Conservation (phyloP, 2,329 filamentous ascomycete genomes). For the Colletotrichum tamarilloi region DNA sequence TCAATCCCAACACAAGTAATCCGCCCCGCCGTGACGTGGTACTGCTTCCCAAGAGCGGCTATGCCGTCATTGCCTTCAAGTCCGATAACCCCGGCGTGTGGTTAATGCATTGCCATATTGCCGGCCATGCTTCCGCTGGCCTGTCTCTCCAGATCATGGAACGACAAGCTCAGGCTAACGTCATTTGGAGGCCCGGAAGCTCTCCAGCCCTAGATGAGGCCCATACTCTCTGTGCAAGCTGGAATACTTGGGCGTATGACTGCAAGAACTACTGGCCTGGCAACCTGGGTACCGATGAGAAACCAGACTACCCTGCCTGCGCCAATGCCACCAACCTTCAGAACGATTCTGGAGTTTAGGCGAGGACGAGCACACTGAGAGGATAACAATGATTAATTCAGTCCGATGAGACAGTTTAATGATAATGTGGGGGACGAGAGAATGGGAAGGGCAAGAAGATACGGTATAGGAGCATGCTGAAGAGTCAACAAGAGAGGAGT, state of each 20-base stretch:
- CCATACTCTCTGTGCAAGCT: background rate
- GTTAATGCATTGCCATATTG: slow-evolving; percentile 62
- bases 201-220: too few relatives aligned
- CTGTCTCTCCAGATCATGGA: slow-evolving; percentile 25
- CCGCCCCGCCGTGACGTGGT: slow-evolving; percentile 64
- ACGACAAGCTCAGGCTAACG: background rate
- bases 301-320: background rate
- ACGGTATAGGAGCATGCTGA: background rate
- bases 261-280: slow-evolving; percentile 27
- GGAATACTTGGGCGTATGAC: slow-evolving; percentile 28
- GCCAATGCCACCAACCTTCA: background rate
- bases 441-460: rapidly evolving
- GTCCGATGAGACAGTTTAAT: background rate
- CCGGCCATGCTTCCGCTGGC: slow-evolving; percentile 53
- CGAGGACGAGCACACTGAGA: rapidly evolving
- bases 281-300: background rate
- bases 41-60: slow-evolving; percentile 55
- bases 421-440: too few relatives aligned
- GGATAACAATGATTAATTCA: background rate
- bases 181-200: too few relatives aligned
- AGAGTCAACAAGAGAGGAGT: background rate
- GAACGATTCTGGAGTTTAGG: slow-evolving; percentile 17
- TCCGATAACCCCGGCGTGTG: slow-evolving; percentile 60
- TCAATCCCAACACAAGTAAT: slow-evolving; percentile 41
- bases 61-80: slow-evolving; percentile 60